Evolutionary conservation across 345 rosid species (phyloP).

Genomic region (Erysimum cheiranthoides): DNA sequence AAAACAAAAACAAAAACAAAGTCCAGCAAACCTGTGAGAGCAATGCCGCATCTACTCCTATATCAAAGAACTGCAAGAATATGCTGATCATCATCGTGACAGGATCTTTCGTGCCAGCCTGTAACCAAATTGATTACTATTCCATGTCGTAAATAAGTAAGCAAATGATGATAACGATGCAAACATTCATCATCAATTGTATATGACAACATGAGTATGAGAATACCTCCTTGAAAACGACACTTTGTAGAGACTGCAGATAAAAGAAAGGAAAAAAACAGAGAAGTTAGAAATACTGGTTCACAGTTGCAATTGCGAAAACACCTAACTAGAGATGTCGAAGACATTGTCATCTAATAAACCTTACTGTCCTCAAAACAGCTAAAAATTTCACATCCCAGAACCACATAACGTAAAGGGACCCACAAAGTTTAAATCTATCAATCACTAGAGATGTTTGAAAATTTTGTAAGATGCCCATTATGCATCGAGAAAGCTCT

Average conservation of each 20-base stretch:
- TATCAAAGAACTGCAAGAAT: constrained; percentile 93
- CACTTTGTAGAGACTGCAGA: constrained; percentile 97
- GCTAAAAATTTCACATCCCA: background rate
- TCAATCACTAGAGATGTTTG: background rate
- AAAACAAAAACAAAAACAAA: background rate
- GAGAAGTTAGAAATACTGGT: constrained; percentile 33
- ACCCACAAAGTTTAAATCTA: constrained; percentile 10
- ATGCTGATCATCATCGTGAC: constrained; percentile 92
- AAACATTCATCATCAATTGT: constrained; percentile 5
- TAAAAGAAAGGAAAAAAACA: constrained; percentile 31
- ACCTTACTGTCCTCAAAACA: background rate
- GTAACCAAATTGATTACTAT: constrained; percentile 48
- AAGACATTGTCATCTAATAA: constrained; percentile 14
- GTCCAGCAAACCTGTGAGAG: constrained; percentile 77
- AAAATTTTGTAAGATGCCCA: background rate
- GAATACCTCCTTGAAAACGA: constrained; percentile 94
- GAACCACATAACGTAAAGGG: background rate
- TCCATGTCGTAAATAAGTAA: constrained; percentile 18
- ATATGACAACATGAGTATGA: constrained; percentile 23
- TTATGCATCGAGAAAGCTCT: constrained; percentile 15
- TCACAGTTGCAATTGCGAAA: constrained; percentile 21
- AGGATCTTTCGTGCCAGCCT: constrained; percentile 98
- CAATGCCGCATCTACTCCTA: constrained; percentile 87
- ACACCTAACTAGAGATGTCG: background rate
- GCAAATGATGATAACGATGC: constrained; percentile 7